These are phyloP conservation scores for Ogataea zsoltii DNA, from an alignment of 805 yeast genomes.

Conservation along the genomic window DNA sequence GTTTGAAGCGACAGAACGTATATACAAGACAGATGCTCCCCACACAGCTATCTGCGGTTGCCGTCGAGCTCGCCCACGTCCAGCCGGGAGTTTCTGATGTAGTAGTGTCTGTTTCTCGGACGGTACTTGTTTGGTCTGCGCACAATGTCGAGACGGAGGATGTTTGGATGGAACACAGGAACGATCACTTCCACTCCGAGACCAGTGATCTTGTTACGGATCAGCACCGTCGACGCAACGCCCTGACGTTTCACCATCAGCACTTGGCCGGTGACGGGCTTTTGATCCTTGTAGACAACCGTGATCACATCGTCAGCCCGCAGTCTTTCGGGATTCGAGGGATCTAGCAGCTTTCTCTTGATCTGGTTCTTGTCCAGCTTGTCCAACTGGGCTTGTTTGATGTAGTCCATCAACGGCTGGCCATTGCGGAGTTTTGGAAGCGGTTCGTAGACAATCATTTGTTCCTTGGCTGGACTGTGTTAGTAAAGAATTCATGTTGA, in stretches of 20 bases:
- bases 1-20: background rate
- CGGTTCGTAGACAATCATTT: slow-evolving; percentile 47
- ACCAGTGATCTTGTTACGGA: slow-evolving; percentile 80
- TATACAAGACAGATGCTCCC: slow-evolving; percentile 4
- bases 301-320: slow-evolving; percentile 83
- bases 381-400: slow-evolving; percentile 51
- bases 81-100: slow-evolving; percentile 75
- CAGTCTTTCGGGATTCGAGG: slow-evolving; percentile 48
- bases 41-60: slow-evolving; percentile 13
- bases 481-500: background rate
- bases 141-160: slow-evolving; percentile 74
- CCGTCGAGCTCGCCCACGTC: slow-evolving; percentile 74
- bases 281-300: slow-evolving; percentile 66
- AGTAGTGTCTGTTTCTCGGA: slow-evolving; percentile 84
- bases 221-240: slow-evolving; percentile 69
- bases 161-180: slow-evolving; percentile 76
- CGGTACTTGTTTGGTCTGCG: slow-evolving; percentile 73
- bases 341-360: slow-evolving; percentile 57
- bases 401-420: slow-evolving; percentile 42
- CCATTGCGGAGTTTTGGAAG: slow-evolving; percentile 51
- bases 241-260: slow-evolving; percentile 73
- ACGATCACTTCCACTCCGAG: slow-evolving; percentile 85
- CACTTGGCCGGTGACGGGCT: slow-evolving; percentile 75
- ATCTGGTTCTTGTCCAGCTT: slow-evolving; percentile 72
- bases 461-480: slow-evolving; percentile 11